phyloP scores from a whole-genome alignment of 768 basidiomycete species.

The Pisolithus microcarpus region DNA sequence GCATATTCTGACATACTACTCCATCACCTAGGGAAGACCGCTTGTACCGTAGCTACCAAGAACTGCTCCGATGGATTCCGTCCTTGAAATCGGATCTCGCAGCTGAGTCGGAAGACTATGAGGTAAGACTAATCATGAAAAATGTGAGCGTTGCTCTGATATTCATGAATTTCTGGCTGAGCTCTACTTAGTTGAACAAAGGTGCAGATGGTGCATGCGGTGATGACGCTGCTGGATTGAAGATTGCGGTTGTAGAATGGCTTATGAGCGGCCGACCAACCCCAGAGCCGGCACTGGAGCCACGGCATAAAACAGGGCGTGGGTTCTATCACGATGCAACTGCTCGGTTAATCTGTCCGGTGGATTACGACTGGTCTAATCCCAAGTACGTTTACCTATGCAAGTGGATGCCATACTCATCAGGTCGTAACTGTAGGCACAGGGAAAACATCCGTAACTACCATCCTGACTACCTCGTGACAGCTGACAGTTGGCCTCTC shows the following conservation, averaged over 20 bases:
- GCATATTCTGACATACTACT: neutral
- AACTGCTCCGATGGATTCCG: slow-evolving; percentile 1
- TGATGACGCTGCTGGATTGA: slow-evolving; percentile 5
- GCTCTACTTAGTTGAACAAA: neutral
- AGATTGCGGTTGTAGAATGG: neutral
- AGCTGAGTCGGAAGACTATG: neutral
- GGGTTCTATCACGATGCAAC: no score
- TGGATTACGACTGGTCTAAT: no score
- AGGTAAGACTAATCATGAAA: neutral
- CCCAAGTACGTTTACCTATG: no score
- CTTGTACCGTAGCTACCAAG: neutral
- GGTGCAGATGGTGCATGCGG: slow-evolving; percentile 7
- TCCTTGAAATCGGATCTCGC: neutral
- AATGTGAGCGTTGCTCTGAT: neutral
- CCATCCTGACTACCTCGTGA: no score
- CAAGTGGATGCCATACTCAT: no score
- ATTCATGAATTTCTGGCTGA: neutral
- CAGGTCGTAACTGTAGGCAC: no score
- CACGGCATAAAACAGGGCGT: no score
- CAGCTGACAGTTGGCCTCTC: no score
- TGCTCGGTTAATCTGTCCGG: no score
- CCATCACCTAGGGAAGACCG: neutral
- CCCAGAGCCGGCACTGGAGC: no score
- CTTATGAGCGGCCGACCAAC: no score
- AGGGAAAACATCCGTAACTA: no score